A percentile compares a stretch with the other conserved stretches of the same genome.
These are phyloP conservation scores for Penicillium corylophilum DNA, from an alignment of 2,329 filamentous ascomycete species.

Conservation along the genomic window DNA sequence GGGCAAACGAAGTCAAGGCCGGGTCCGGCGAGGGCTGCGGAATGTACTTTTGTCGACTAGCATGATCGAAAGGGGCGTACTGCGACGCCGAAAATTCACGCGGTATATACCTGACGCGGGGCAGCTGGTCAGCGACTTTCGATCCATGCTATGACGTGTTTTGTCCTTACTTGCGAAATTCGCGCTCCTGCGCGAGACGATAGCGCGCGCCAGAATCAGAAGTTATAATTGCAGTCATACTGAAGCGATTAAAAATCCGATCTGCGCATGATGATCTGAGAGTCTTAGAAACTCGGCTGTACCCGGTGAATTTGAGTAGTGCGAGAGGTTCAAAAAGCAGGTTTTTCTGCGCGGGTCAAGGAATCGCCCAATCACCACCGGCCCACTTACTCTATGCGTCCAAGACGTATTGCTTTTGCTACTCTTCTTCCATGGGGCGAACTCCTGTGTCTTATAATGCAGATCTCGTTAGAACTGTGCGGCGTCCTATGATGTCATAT, in stretches of 20 bases:
- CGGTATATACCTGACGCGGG: slow-evolving; percentile 12
- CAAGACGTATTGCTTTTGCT: too few relatives aligned
- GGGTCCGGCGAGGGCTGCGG: slow-evolving; percentile 32
- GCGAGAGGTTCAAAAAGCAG: background rate
- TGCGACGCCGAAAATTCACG: slow-evolving; percentile 21
- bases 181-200: slow-evolving; percentile 11
- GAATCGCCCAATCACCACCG: background rate
- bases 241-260: background rate
- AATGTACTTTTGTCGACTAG: slow-evolving; percentile 11
- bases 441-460: too few relatives aligned
- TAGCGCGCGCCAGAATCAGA: slow-evolving; percentile 1
- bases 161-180: slow-evolving; percentile 10
- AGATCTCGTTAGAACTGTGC: background rate
- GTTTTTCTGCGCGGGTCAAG: background rate
- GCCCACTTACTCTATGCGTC: background rate
- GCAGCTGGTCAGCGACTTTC: background rate
- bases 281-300: background rate
- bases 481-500: background rate
- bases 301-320: background rate
- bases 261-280: background rate
- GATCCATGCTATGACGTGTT: background rate
- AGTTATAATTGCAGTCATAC: slow-evolving; percentile 3
- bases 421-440: too few relatives aligned
- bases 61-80: slow-evolving; percentile 24
- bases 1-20: slow-evolving; percentile 51